A percentile compares a stretch with the other conserved stretches of the same genome.
Conservation (phyloP, 2,329 filamentous ascomycete genomes). For the Raffaelea arxii region DNA sequence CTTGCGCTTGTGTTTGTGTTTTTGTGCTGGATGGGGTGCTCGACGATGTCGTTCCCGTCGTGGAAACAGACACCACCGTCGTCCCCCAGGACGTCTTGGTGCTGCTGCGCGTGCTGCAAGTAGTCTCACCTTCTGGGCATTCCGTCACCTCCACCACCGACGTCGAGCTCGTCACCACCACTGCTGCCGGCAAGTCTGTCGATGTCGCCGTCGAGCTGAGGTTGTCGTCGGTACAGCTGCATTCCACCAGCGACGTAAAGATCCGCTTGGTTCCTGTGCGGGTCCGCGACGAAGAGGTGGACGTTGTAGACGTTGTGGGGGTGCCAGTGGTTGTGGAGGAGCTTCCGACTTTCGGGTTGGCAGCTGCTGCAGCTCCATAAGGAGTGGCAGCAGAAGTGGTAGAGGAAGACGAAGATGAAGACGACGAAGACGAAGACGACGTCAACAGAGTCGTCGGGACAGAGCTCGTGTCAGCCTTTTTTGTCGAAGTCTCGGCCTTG, state of each 20-base stretch:
- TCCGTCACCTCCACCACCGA: slow-evolving; percentile 2
- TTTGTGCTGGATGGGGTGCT: not conserved
- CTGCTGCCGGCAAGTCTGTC: not conserved
- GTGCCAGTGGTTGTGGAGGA: not conserved
- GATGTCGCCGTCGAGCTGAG: not conserved
- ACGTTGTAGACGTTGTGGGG: not conserved
- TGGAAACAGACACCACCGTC: not conserved
- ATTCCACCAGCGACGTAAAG: slow-evolving; percentile 12
- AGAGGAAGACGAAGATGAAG: not conserved
- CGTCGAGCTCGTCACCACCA: not conserved
- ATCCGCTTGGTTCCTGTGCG: not conserved
- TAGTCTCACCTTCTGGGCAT: slow-evolving; percentile 13
- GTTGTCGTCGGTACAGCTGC: slow-evolving; percentile 8
- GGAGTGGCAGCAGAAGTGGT: not conserved
- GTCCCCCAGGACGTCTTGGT: not conserved
- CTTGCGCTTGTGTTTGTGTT: not conserved
- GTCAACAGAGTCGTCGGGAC: no score
- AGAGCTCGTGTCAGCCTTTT: not conserved
- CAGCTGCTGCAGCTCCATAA: not conserved
- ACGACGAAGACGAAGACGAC: not conserved
- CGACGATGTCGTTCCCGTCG: not conserved
- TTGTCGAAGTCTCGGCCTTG: not conserved
- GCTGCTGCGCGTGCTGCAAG: slow-evolving; percentile 2
- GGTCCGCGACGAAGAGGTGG: not conserved
- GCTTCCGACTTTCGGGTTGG: not conserved